Evolutionary conservation across 2,329 filamentous ascomycete species (phyloP).

Genomic region (Aphanoascus verrucosus): DNA sequence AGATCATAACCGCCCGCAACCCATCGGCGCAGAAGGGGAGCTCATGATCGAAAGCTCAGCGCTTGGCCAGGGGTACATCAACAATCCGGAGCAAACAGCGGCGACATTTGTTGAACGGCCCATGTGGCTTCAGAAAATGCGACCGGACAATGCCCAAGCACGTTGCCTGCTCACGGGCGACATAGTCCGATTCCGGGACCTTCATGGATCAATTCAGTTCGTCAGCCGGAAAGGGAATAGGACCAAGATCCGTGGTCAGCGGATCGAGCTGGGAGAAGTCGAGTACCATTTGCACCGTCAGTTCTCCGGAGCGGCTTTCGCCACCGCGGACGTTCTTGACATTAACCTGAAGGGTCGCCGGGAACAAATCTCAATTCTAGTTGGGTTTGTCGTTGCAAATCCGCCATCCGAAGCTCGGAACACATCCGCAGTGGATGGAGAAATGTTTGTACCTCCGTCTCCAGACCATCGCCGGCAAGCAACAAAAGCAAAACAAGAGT

Average conservation of each 20-base stretch:
- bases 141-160: neutral
- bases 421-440: no score
- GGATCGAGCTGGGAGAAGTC: conserved; percentile 76
- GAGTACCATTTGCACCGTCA: conserved; percentile 61
- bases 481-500: no score
- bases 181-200: conserved; percentile 16
- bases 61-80: conserved; percentile 29
- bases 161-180: conserved; percentile 20
- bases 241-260: conserved; percentile 73
- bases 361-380: no score
- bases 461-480: no score
- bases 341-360: no score
- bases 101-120: conserved; percentile 19
- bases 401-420: no score
- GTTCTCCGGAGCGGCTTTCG: no score
- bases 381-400: no score
- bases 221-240: conserved; percentile 39
- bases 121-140: conserved; percentile 12
- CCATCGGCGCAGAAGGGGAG: conserved; percentile 33
- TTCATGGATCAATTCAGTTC: conserved; percentile 14
- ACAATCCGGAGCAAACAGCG: conserved; percentile 17
- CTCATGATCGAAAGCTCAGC: conserved; percentile 32
- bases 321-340: no score
- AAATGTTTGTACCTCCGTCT: no score
- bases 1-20: conserved; percentile 17